A percentile compares a stretch with the other conserved stretches of the same genome.
These are phyloP conservation scores for Agrocybe praecox DNA, from an alignment of 768 basidiomycete species.

Conservation along the genomic window DNA sequence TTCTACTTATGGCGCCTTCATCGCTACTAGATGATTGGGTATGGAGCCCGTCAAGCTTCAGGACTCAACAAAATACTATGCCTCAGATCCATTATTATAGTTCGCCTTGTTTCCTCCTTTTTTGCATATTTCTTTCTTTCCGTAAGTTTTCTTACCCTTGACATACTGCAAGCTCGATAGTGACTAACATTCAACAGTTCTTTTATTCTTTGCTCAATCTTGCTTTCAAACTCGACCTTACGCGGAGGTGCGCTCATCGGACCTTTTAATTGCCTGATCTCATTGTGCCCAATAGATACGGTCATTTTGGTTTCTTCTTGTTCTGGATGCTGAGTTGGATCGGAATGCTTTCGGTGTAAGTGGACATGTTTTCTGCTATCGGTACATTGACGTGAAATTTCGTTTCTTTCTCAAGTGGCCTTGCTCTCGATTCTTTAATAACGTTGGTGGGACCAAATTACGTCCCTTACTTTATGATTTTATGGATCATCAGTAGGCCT, in stretches of 20 bases:
- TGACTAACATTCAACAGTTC: constrained; percentile 31
- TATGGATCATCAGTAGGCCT: constrained; percentile 66
- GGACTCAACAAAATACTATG: constrained; percentile 35
- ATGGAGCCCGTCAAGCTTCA: constrained; percentile 37
- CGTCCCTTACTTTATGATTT: constrained; percentile 64
- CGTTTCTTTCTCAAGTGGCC: constrained; percentile 44
- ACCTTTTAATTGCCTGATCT: no score
- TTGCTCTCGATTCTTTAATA: constrained; percentile 64
- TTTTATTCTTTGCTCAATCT: constrained; percentile 61
- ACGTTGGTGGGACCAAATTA: constrained; percentile 56
- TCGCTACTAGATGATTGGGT: constrained; percentile 36
- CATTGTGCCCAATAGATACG: constrained; percentile 37
- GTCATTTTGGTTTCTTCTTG: constrained; percentile 55
- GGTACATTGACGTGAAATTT: neutral
- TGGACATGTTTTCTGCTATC: constrained; percentile 15
- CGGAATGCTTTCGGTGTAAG: constrained; percentile 61
- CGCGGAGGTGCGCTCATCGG: constrained; percentile 39
- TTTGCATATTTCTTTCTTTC: constrained; percentile 27
- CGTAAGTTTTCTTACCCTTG: constrained; percentile 13
- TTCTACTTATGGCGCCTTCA: neutral
- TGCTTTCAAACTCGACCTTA: constrained; percentile 62
- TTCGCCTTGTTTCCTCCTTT: constrained; percentile 31
- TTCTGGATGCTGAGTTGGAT: constrained; percentile 75
- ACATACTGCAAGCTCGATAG: neutral
- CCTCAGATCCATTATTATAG: constrained; percentile 30